Evolutionary conservation across 2,329 filamentous ascomycete genomes (phyloP).

Genomic region (Fusarium lateritium): DNA sequence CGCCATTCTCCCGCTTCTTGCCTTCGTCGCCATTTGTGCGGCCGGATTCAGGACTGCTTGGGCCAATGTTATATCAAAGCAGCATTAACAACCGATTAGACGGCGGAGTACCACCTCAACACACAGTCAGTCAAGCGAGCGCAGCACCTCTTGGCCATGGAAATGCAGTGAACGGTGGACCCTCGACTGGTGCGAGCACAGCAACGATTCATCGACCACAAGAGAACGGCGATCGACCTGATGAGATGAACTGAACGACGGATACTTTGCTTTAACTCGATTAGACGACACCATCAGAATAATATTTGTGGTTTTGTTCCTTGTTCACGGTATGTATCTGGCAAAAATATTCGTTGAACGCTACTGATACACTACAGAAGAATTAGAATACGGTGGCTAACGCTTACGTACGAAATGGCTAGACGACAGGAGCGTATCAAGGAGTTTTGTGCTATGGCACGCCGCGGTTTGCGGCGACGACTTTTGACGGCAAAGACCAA

Average conservation of each 20-base stretch:
- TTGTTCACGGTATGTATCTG: slow-evolving; percentile 40
- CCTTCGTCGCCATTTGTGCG: slow-evolving; percentile 38
- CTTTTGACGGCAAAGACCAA: slow-evolving; percentile 43
- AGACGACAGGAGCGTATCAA: slow-evolving; percentile 35
- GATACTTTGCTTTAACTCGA: slow-evolving; percentile 27
- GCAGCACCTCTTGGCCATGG: slow-evolving; percentile 49
- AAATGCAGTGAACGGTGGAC: slow-evolving; percentile 44
- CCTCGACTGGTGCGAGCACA: slow-evolving; percentile 54
- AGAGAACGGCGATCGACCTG: slow-evolving; percentile 36
- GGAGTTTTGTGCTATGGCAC: slow-evolving; percentile 42
- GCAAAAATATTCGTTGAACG: background rate
- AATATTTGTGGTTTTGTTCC: slow-evolving; percentile 31
- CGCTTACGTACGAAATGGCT: slow-evolving; percentile 29
- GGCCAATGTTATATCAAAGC: slow-evolving; percentile 45
- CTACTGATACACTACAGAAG: slow-evolving; percentile 22
- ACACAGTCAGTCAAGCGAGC: slow-evolving; percentile 47
- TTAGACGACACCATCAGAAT: slow-evolving; percentile 29
- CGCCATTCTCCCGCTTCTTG: slow-evolving; percentile 35
- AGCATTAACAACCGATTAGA: slow-evolving; percentile 51
- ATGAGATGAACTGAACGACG: slow-evolving; percentile 44
- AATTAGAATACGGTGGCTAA: slow-evolving; percentile 36
- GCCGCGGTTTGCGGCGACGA: slow-evolving; percentile 38
- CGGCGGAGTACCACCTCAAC: slow-evolving; percentile 38
- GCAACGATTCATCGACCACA: slow-evolving; percentile 54
- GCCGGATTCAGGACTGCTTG: slow-evolving; percentile 37